Base-by-base conservation (phyloP, 768 basidiomycete species). In the Obba rivulosa region DNA sequence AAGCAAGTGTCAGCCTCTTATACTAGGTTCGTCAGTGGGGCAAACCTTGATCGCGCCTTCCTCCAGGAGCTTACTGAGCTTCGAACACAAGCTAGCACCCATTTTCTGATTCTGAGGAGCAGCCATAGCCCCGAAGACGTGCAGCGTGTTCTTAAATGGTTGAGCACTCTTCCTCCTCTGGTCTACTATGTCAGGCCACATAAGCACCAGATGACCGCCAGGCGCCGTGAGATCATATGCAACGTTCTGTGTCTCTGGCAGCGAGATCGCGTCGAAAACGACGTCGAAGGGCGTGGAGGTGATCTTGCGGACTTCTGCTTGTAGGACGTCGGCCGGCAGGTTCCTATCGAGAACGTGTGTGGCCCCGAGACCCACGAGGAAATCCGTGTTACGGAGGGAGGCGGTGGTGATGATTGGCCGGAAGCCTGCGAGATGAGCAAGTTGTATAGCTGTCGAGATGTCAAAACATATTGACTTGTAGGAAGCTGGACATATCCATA, bases 371-470 rank as follows among this genome's bases (percentile, higher is more conserved):
- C 53, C 52, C 37, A 53, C 51, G 37, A 62, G 54, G 8, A 51
- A 49, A 4, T 39, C 35, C 2, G 52, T 38, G 39, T 57, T 57
- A 39, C 53, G 55, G 13, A 45, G 48, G 0, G 61, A 62, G 0
- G 61, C 59, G n/a, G 61, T 60, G 8, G 57, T 47, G 22, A 62
- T 54, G 52, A 62, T 62, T 13, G 61, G 61, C 7, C 44, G 45
- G 49, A 56, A 55, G 3, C 59, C 59, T 1, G 59, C 55, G 35
- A 60, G 45, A 10, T 37, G 50, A 8, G 59, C 57, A 1, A 59
- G 37, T 46, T 62, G 60, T 21, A 62, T 60, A 1, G 52, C 60
- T 62, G 34, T 23, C n/a, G n/a, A n/a, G n/a, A n/a, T n/a, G n/a
- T n/a, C n/a, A n/a, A n/a, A n/a, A n/a, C 14, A 24, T 11, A 16